phyloP scores from a whole-genome alignment of 129 eudicot species.

The Chrysanthemum makinoi region DNA sequence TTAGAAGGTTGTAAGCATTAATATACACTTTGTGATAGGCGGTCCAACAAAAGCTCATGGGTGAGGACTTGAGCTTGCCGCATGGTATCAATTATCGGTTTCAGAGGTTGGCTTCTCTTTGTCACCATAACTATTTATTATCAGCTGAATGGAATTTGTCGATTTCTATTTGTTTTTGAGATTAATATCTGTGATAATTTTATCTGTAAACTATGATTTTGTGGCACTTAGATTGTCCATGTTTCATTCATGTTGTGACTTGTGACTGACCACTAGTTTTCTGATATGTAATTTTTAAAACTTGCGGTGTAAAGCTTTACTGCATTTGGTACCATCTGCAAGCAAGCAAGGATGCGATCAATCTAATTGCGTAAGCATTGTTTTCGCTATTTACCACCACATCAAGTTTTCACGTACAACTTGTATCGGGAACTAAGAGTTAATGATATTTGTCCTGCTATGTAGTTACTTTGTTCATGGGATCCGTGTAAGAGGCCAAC shows the following conservation, averaged over 20 bases:
- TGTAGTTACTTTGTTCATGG: slow-evolving; percentile 93
- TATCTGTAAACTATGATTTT: background rate
- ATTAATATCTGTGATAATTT: too few species aligned
- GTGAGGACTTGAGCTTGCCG: slow-evolving; percentile 77
- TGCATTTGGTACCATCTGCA: slow-evolving; percentile 70
- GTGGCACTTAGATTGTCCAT: background rate
- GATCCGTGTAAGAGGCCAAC: slow-evolving; percentile 97
- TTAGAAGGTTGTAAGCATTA: too few species aligned
- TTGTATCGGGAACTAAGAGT: background rate
- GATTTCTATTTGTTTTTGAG: too few species aligned
- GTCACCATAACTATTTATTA: background rate
- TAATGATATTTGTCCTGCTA: background rate
- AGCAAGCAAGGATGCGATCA: slow-evolving; percentile 84
- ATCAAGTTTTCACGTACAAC: background rate
- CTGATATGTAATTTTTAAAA: slow-evolving; percentile 18
- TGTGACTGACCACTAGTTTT: background rate
- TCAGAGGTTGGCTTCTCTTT: slow-evolving; percentile 48
- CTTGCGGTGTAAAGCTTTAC: slow-evolving; percentile 79
- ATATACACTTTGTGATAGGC: slow-evolving; percentile 46
- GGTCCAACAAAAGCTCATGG: slow-evolving; percentile 74
- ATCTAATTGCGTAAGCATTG: slow-evolving; percentile 64
- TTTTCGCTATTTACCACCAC: background rate
- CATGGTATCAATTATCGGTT: slow-evolving; percentile 68
- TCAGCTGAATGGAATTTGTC: background rate
- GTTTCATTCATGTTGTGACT: background rate